Percentiles rank a stretch among this genome's conserved stretches.
Conservation (phyloP, 805 yeast genomes). For the Cyberlindnera mississippiensis region DNA sequence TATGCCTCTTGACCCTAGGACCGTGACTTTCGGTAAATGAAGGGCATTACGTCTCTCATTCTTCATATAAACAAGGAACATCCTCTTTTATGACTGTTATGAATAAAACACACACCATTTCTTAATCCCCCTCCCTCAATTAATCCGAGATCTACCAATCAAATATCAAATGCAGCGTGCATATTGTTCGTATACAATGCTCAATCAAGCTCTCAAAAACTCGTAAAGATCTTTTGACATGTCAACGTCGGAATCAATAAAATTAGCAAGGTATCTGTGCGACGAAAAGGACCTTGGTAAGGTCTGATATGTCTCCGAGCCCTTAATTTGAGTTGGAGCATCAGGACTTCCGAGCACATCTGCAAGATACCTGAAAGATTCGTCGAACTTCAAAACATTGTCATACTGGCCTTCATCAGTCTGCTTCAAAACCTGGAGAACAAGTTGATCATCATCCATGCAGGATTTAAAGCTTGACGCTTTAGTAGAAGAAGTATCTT, state of each 20-base stretch:
- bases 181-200: no score
- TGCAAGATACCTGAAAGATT: conserved; percentile 44
- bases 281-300: conserved; percentile 33
- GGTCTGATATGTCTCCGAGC: conserved; percentile 16
- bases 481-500: neutral
- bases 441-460: conserved; percentile 11
- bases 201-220: conserved; percentile 13
- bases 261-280: conserved; percentile 32
- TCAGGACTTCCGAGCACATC: conserved; percentile 9
- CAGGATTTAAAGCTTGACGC: conserved; percentile 25
- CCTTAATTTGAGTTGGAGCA: neutral
- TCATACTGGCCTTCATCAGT: conserved; percentile 1
- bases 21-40: conserved; percentile 41
- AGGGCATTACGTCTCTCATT: no score
- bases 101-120: neutral
- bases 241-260: conserved; percentile 27
- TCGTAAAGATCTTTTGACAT: conserved; percentile 19
- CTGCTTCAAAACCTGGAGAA: conserved; percentile 1
- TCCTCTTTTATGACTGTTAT: no score
- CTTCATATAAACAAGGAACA: no score
- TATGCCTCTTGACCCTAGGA: conserved; percentile 61
- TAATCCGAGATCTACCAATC: no score
- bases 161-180: no score
- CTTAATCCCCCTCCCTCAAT: no score
- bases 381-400: conserved; percentile 27